These are phyloP conservation scores for Candida railenensis DNA, from an alignment of 805 yeast species.

Conservation along the genomic window DNA sequence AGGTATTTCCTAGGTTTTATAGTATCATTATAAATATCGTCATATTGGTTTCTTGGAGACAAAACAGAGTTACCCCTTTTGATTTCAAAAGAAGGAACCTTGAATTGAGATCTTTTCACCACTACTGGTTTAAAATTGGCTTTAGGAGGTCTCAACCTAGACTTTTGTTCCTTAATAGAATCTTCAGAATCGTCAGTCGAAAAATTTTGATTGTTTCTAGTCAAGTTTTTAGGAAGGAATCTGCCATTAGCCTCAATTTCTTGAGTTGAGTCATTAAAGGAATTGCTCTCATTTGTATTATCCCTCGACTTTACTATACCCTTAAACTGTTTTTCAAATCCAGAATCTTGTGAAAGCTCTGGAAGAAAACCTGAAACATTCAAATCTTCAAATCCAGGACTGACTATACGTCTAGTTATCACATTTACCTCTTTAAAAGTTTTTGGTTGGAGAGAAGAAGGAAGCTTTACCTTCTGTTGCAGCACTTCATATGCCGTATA, in stretches of 20 bases:
- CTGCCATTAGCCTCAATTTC: background rate
- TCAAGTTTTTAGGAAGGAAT: slow-evolving; percentile 17
- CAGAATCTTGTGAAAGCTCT: slow-evolving; percentile 48
- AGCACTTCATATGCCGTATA: background rate
- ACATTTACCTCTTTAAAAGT: slow-evolving; percentile 43
- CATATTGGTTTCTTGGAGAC: slow-evolving; percentile 37
- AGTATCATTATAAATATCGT: slow-evolving; percentile 31
- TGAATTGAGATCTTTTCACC: slow-evolving; percentile 27
- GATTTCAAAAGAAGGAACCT: slow-evolving; percentile 43
- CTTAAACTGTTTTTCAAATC: slow-evolving; percentile 44
- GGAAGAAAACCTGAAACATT: slow-evolving; percentile 44
- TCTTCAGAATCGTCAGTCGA: background rate
- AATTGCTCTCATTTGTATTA: background rate
- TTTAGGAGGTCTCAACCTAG: slow-evolving; percentile 1
- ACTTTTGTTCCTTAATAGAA: background rate
- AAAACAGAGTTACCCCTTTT: slow-evolving; percentile 33
- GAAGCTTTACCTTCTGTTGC: slow-evolving; percentile 15
- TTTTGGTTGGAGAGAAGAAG: slow-evolving; percentile 25
- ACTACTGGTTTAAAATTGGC: slow-evolving; percentile 4
- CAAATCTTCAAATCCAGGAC: slow-evolving; percentile 42
- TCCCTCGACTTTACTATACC: background rate
- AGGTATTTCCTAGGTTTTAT: background rate
- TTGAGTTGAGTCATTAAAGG: background rate
- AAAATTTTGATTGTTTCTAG: slow-evolving; percentile 13
- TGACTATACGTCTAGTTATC: slow-evolving; percentile 40